These are phyloP conservation scores for Penicillium italicum DNA, from an alignment of 2,329 filamentous ascomycete genomes.

Conservation along the genomic window DNA sequence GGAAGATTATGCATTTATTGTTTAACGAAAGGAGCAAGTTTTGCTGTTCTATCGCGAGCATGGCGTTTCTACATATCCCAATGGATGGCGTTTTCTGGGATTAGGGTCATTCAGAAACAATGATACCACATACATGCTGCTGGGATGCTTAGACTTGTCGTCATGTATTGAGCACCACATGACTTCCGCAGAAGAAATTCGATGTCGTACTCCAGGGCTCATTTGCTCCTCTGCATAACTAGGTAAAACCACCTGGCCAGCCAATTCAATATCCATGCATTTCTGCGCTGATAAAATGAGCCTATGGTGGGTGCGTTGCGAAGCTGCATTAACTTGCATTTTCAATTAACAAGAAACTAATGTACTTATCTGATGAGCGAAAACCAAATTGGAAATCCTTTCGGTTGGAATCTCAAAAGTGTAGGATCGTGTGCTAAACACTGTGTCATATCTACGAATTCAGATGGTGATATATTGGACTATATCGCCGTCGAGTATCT, in stretches of 20 bases:
- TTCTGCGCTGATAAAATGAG: neutral
- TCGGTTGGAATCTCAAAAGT: neutral
- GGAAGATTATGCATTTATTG: constrained; percentile 16
- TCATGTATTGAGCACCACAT: neutral
- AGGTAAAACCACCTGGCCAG: neutral
- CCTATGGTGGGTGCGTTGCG: too few species aligned
- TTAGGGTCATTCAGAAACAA: constrained; percentile 5
- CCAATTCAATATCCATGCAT: neutral
- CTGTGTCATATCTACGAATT: neutral
- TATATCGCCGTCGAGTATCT: too few species aligned
- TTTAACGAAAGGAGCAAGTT: constrained; percentile 15
- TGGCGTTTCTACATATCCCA: constrained; percentile 24
- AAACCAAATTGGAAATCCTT: neutral
- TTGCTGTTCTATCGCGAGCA: constrained; percentile 23
- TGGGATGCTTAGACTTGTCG: neutral
- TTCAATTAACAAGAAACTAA: neutral
- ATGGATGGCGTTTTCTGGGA: constrained; percentile 20
- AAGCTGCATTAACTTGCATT: neutral
- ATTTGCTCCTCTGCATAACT: neutral
- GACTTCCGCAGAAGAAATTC: neutral
- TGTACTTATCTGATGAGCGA: neutral
- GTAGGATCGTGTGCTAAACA: neutral
- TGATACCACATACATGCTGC: constrained; percentile 1
- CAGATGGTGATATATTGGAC: neutral
- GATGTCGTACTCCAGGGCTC: neutral